A percentile compares a stretch with the other conserved stretches of the same genome.
These are phyloP conservation scores for Capronia coronata DNA, from an alignment of 2,329 filamentous ascomycete genomes.

Conservation along the genomic window DNA sequence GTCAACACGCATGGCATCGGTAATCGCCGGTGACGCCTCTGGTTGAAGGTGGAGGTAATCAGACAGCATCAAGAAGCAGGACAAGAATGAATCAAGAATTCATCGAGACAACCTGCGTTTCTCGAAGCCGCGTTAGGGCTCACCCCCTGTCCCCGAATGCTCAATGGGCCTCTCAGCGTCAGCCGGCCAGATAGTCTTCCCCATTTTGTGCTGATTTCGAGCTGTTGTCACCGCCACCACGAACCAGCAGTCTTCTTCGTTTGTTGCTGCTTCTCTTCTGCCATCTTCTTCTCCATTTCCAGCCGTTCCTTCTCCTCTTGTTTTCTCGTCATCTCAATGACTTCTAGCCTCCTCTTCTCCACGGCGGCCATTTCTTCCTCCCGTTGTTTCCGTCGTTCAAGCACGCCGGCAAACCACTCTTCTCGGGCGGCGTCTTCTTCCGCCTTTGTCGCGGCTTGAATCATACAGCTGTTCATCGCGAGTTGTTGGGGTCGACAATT, in stretches of 20 bases:
- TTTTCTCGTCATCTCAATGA: constrained; percentile 32
- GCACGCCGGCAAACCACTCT: constrained; percentile 80
- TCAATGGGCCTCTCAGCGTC: background rate
- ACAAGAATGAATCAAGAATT: background rate
- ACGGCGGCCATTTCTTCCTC: constrained; percentile 50
- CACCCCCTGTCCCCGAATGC: background rate
- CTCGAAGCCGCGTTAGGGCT: background rate
- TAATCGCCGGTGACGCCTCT: too few relatives aligned
- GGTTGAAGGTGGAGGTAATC: background rate
- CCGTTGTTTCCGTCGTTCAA: constrained; percentile 62
- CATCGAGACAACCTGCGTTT: background rate
- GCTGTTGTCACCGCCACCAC: constrained; percentile 15
- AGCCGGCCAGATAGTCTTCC: background rate
- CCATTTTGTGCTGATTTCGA: background rate
- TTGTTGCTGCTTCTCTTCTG: constrained; percentile 9
- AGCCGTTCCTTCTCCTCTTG: constrained; percentile 26
- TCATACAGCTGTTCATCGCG: constrained; percentile 92
- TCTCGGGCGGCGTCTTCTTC: constrained; percentile 83
- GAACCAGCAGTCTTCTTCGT: constrained; percentile 7
- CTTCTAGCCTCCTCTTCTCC: constrained; percentile 37
- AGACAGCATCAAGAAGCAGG: background rate
- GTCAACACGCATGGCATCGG: background rate
- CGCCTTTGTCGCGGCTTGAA: constrained; percentile 77
- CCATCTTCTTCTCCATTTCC: constrained; percentile 15
- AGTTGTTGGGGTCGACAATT: constrained; percentile 72